phyloP scores from a whole-genome alignment of 805 yeast species.

The Saturnispora kantuleensis region DNA sequence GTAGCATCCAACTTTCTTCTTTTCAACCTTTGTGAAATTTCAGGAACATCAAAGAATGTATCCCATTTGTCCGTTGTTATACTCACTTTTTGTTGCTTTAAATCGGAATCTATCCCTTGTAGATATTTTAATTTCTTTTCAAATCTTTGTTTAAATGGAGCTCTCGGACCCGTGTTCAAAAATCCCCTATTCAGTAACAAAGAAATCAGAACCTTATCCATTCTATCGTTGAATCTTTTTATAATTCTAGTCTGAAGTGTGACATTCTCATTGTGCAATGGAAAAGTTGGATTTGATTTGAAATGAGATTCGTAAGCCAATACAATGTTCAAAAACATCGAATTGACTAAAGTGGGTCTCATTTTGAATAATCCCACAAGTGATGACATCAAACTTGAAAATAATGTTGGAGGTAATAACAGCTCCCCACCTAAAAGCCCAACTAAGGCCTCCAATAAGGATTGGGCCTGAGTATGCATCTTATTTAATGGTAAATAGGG shows the following conservation, averaged over 20 bases:
- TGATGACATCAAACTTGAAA: conserved; percentile 61
- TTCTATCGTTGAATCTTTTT: conserved; percentile 29
- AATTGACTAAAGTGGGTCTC: conserved; percentile 49
- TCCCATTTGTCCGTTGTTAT: conserved; percentile 31
- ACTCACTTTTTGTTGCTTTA: conserved; percentile 21
- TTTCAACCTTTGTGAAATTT: conserved; percentile 18
- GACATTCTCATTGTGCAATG: neutral
- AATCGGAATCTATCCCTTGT: conserved; percentile 21
- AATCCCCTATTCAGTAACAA: conserved; percentile 27
- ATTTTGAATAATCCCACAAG: conserved; percentile 52
- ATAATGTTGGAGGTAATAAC: conserved; percentile 44
- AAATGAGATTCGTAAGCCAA: conserved; percentile 51
- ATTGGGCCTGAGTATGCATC: conserved; percentile 64
- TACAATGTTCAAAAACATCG: conserved; percentile 47
- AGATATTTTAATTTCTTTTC: conserved; percentile 26
- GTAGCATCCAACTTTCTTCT: conserved; percentile 16
- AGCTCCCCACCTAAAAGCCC: conserved; percentile 44
- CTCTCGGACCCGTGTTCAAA: conserved; percentile 21
- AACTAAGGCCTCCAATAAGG: conserved; percentile 56
- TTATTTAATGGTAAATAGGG: conserved; percentile 42
- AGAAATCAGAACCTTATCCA: conserved; percentile 25
- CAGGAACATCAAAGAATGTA: conserved; percentile 21
- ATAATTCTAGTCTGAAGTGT: conserved; percentile 23
- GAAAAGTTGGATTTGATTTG: conserved; percentile 41
- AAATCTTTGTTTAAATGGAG: conserved; percentile 22